phyloP scores from a whole-genome alignment of 768 basidiomycete species.

The Macrolepiota dolichaula region DNA sequence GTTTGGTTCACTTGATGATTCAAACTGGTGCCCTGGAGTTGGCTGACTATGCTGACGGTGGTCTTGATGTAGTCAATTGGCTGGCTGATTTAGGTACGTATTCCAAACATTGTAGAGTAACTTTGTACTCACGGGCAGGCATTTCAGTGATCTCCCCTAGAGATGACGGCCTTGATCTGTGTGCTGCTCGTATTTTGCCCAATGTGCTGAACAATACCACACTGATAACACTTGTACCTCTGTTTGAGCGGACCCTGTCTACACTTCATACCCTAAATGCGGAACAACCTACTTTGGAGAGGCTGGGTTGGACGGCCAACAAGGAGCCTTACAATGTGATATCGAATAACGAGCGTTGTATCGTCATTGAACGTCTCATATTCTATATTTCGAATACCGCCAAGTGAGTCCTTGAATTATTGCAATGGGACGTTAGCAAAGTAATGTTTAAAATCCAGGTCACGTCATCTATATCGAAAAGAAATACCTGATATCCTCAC shows the following conservation, averaged over 20 bases:
- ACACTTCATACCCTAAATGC: constrained; percentile 46
- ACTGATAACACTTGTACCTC: neutral
- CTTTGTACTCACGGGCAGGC: neutral
- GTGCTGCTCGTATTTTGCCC: constrained; percentile 13
- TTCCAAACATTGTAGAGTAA: neutral
- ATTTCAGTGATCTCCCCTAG: neutral
- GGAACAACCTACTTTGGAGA: constrained; percentile 28
- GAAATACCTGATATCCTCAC: constrained; percentile 50
- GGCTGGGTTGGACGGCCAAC: constrained; percentile 27
- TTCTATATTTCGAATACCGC: constrained; percentile 39
- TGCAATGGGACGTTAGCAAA: neutral
- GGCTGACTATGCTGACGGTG: constrained; percentile 7
- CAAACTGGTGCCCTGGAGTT: constrained; percentile 8
- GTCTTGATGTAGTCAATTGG: neutral
- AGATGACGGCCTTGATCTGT: neutral
- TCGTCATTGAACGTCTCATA: constrained; percentile 38
- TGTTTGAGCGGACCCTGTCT: constrained; percentile 28
- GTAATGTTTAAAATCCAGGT: constrained; percentile 20
- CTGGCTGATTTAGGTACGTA: neutral
- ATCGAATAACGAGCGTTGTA: constrained; percentile 21
- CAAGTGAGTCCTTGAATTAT: constrained; percentile 33
- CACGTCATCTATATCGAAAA: constrained; percentile 26
- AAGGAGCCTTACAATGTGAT: constrained; percentile 10
- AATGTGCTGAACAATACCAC: constrained; percentile 9
- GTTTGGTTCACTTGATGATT: neutral